Percentiles rank a stretch among this genome's conserved stretches.
phyloP scores from a whole-genome alignment of 345 rosid species.

The Lagerstroemia speciosa region DNA sequence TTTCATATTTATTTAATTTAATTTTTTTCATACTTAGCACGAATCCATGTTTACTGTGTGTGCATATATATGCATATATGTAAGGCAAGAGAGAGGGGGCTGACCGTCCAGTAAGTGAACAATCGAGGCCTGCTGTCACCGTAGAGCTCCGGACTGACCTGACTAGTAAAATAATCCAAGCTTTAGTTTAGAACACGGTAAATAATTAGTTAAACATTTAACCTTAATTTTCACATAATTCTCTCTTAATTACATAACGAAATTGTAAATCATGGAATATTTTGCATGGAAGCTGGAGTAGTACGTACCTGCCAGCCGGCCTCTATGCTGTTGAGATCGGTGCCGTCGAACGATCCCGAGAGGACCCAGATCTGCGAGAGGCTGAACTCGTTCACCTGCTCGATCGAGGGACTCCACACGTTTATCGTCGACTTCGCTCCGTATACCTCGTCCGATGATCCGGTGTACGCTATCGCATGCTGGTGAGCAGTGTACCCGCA shows the following conservation, averaged over 20 bases:
- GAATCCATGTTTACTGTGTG: no score
- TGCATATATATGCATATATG: not conserved
- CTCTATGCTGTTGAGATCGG: slow-evolving; percentile 99
- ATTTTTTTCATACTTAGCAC: no score
- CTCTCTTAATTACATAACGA: not conserved
- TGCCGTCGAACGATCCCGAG: slow-evolving; percentile 88
- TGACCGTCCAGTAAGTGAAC: slow-evolving; percentile 97
- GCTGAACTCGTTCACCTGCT: slow-evolving; percentile 86
- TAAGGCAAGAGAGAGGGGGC: slow-evolving; percentile 10
- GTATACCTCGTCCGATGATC: slow-evolving; percentile 48
- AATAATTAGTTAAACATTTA: not conserved
- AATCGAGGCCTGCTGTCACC: slow-evolving; percentile 94
- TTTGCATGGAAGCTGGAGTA: slow-evolving; percentile 10
- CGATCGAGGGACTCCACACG: slow-evolving; percentile 92
- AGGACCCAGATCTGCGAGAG: slow-evolving; percentile 94
- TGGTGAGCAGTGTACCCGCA: slow-evolving; percentile 8
- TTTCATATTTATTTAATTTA: no score
- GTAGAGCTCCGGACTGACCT: slow-evolving; percentile 99
- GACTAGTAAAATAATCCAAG: slow-evolving; percentile 72
- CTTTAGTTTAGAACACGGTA: slow-evolving; percentile 28
- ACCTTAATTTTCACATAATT: not conserved
- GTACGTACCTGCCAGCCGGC: slow-evolving; percentile 98
- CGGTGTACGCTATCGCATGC: slow-evolving; percentile 97
- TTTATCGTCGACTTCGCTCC: slow-evolving; percentile 93
- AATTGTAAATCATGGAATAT: not conserved